Evolutionary conservation across 176 grass and related monocot species (phyloP), one percentile per base, ranked within the genome.

Genomic region (Microstegium vimineum): DNA sequence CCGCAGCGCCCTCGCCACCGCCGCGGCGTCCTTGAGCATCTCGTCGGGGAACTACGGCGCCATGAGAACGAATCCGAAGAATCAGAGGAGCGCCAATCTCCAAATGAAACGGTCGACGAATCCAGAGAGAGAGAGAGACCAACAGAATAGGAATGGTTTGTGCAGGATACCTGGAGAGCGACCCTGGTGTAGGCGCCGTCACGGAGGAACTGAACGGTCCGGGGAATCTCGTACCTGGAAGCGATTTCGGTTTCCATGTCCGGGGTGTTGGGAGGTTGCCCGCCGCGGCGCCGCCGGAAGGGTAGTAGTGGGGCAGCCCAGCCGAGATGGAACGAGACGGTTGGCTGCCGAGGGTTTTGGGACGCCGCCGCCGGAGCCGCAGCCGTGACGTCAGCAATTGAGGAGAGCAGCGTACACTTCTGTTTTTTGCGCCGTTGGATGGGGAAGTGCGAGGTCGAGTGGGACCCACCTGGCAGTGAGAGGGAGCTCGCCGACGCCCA

Each of bases 141-240:
- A 16, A 26, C 17, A 9, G 2, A 20, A 11, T 3, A 4, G 40
- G 22, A 15, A 33, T 25, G n/a, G 30, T 6, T n/a, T 10, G 7
- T 28, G 66, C 17, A 5, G 12, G 43, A 46, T 31, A 92, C 94
- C 94, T 97, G 95, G 45, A 94, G 82, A 5, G 90, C 88, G 75
- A 98, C 88, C 88, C 87, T 89, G 69, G 88, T 89, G 84, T 92
- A 93, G 65, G 46, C 88, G 76, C 88, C 73, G 75, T 8, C 43
- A 10, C 83, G 83, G 61, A 97, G 83, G 63, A 91, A 91, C 30
- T 92, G 84, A 8, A 69, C 90, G 3, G 95, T 93, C 12, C 78
- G 57, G n/a, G 43, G 67, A 15, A 97, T 77, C 75, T 92, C 95
- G 66, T 97, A 97, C 52, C 81, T 92, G 14, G 73, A 78, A 65